A percentile compares a stretch with the other conserved stretches of the same genome.
Evolutionary conservation across 768 basidiomycete species (phyloP).

Genomic region (Russula earlei): DNA sequence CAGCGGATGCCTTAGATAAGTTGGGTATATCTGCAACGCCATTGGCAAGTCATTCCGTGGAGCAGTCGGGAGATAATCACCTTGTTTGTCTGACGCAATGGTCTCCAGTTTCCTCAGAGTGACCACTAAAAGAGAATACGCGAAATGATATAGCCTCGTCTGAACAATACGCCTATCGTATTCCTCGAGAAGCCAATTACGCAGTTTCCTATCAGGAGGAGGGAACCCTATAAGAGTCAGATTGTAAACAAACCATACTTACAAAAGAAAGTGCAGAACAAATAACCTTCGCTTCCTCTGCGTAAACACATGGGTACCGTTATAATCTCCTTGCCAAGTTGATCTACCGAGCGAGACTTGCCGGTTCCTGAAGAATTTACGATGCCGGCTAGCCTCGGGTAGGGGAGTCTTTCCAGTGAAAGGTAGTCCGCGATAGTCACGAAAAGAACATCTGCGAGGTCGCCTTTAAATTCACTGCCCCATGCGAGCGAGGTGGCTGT

Average conservation of each 20-base stretch:
- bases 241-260: too few species aligned
- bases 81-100: too few species aligned
- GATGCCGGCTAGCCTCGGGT: background rate
- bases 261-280: too few species aligned
- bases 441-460: background rate
- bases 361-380: slow-evolving; percentile 4
- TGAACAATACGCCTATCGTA: too few species aligned
- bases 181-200: too few species aligned
- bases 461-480: background rate
- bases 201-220: too few species aligned
- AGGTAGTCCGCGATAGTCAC: background rate
- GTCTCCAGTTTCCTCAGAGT: background rate
- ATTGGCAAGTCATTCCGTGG: too few species aligned
- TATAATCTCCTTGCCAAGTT: background rate
- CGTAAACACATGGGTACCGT: slow-evolving; percentile 1
- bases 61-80: too few species aligned
- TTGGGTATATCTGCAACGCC: too few species aligned
- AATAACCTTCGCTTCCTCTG: too few species aligned
- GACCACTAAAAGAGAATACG: background rate
- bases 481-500: background rate
- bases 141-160: background rate
- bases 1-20: too few species aligned
- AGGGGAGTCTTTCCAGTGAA: background rate
- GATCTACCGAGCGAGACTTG: background rate
- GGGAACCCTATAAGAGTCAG: too few species aligned